A percentile compares a stretch with the other conserved stretches of the same genome.
Evolutionary conservation across 2,329 filamentous ascomycete genomes (phyloP).

Genomic region (Setomelanomma holmii): DNA sequence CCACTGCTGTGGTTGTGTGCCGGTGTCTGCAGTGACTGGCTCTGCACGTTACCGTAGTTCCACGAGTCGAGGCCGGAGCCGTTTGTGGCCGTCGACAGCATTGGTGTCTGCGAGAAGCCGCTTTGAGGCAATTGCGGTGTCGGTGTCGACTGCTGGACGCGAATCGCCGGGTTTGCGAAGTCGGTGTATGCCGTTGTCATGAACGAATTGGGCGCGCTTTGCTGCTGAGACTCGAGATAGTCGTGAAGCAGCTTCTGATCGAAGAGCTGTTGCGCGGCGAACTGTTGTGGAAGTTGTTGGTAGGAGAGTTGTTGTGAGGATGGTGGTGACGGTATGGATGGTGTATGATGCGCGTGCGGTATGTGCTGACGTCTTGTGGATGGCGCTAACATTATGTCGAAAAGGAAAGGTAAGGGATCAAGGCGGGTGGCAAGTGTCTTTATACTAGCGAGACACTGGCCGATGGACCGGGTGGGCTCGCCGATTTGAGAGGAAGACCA

Average conservation of each 20-base stretch:
- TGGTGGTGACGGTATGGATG: conserved; percentile 40
- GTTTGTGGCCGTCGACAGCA: conserved; percentile 38
- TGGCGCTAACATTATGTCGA: conserved; percentile 47
- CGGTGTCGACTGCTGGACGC: conserved; percentile 51
- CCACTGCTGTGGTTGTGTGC: conserved; percentile 35
- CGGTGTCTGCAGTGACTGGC: conserved; percentile 44
- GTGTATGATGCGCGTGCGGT: conserved; percentile 15
- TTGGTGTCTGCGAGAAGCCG: conserved; percentile 37
- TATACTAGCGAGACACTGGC: conserved; percentile 43
- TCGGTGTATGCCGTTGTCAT: conserved; percentile 44
- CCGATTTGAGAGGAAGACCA: conserved; percentile 28
- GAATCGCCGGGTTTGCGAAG: conserved; percentile 47
- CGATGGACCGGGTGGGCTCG: conserved; percentile 40
- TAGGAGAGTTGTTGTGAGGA: conserved; percentile 38
- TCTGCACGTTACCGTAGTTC: conserved; percentile 43
- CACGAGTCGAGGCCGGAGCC: conserved; percentile 38
- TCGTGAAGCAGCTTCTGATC: conserved; percentile 47
- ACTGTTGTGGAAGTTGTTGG: conserved; percentile 33
- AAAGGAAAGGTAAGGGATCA: conserved; percentile 39
- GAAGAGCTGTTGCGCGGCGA: conserved; percentile 34
- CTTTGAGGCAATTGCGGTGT: conserved; percentile 40
- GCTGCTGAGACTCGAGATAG: conserved; percentile 47
- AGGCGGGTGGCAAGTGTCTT: conserved; percentile 48
- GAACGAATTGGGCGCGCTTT: conserved; percentile 34
- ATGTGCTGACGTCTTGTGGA: conserved; percentile 48